Evolutionary conservation across 257 asterid species (phyloP).

Genomic region (Solanum tarapatanum): DNA sequence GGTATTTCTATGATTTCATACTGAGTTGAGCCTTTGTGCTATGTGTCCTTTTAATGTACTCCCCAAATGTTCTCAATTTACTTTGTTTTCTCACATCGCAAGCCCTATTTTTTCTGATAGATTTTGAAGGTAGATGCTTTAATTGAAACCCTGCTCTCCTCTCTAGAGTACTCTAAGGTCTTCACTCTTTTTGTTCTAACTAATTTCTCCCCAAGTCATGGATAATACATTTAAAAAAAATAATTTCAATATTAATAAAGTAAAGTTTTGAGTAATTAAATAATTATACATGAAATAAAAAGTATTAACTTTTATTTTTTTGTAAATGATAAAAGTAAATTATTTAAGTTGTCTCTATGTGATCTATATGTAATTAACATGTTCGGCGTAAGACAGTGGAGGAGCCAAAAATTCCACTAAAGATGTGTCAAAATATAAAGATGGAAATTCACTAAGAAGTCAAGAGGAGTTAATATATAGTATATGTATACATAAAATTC

Average conservation of each 20-base stretch:
- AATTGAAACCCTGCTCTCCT: too few relatives aligned
- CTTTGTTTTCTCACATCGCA: not conserved
- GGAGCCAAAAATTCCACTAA: not conserved
- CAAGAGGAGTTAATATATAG: not conserved
- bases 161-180: not conserved
- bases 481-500: not conserved
- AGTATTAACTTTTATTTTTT: not conserved
- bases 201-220: not conserved
- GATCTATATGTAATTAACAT: not conserved
- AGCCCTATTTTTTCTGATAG: not conserved
- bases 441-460: not conserved
- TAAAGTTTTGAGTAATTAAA: not conserved
- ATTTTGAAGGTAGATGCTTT: not conserved
- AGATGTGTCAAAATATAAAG: not conserved
- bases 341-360: not conserved
- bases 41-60: not conserved
- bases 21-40: not conserved
- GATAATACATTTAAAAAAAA: not conserved
- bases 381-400: not conserved
- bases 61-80: not conserved
- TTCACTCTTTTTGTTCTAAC: not conserved
- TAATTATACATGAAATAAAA: not conserved
- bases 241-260: too few relatives aligned
- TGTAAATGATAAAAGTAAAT: too few relatives aligned
- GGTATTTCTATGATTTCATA: not conserved